Percentiles rank a stretch among this genome's conserved stretches.
phyloP scores from a whole-genome alignment of 169 alveolate species.

The Cryptosporidium bovis region DNA sequence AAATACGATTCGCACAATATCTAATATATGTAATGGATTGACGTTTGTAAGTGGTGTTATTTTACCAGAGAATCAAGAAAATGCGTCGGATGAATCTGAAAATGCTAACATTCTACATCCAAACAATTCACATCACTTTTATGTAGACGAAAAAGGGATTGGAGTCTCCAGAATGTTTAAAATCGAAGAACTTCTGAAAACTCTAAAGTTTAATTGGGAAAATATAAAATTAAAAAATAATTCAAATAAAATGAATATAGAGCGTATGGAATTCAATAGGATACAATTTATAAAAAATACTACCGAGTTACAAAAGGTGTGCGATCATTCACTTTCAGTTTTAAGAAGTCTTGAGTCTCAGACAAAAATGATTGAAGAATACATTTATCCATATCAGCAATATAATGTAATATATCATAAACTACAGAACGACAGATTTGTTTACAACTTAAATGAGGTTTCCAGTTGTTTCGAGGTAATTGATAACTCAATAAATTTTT shows the following conservation, averaged over 20 bases:
- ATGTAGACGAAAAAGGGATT: background rate
- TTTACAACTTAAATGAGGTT: slow-evolving; percentile 22
- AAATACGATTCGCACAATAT: slow-evolving; percentile 12
- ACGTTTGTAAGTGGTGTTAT: slow-evolving; percentile 69
- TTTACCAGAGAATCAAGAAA: slow-evolving; percentile 20
- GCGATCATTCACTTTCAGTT: slow-evolving; percentile 36
- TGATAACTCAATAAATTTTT: slow-evolving; percentile 45
- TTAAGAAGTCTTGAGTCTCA: slow-evolving; percentile 44
- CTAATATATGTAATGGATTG: slow-evolving; percentile 17
- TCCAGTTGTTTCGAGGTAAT: slow-evolving; percentile 32
- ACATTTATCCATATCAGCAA: slow-evolving; percentile 65
- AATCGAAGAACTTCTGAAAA: slow-evolving; percentile 1
- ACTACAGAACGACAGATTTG: slow-evolving; percentile 40
- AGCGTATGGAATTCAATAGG: slow-evolving; percentile 19
- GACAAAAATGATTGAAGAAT: slow-evolving; percentile 58
- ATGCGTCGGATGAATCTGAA: background rate
- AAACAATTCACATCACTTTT: background rate
- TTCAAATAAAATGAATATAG: background rate
- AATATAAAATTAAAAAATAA: slow-evolving; percentile 8
- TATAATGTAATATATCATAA: slow-evolving; percentile 44
- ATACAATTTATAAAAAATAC: slow-evolving; percentile 40
- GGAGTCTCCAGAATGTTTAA: slow-evolving; percentile 8
- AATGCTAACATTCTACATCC: background rate
- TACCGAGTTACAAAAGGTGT: slow-evolving; percentile 12
- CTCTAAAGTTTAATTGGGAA: slow-evolving; percentile 25